phyloP scores from a whole-genome alignment of 2,329 filamentous ascomycete species.

The Lithohypha guttulata region DNA sequence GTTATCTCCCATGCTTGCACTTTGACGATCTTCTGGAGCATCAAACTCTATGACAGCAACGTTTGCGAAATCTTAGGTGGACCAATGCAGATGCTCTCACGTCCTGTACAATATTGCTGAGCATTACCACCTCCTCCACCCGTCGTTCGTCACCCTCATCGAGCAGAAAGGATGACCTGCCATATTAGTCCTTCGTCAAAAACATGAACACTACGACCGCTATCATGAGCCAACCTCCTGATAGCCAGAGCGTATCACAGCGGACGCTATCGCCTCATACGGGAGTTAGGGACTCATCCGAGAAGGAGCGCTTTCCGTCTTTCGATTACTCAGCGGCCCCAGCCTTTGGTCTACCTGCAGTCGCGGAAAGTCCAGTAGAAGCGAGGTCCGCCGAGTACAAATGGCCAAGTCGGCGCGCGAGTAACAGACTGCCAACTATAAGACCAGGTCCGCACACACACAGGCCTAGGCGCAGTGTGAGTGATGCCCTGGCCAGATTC shows the following conservation, averaged over 20 bases:
- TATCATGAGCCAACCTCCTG: conserved; percentile 21
- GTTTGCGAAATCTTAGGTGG: too few species aligned
- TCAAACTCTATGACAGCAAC: too few species aligned
- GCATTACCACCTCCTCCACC: too few species aligned
- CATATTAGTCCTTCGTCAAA: too few species aligned
- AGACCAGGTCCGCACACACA: conserved; percentile 36
- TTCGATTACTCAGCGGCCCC: conserved; percentile 26
- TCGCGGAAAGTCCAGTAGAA: conserved; percentile 22
- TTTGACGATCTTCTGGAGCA: too few species aligned
- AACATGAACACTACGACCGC: conserved; percentile 14
- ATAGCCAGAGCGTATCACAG: conserved; percentile 16
- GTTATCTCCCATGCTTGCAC: too few species aligned
- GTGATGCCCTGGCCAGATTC: conserved; percentile 77
- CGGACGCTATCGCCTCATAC: conserved; percentile 19
- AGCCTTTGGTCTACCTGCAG: conserved; percentile 13
- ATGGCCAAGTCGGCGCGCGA: conserved; percentile 52
- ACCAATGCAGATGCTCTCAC: too few species aligned
- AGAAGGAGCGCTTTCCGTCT: conserved; percentile 34
- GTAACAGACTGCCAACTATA: conserved; percentile 24
- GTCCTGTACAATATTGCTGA: too few species aligned
- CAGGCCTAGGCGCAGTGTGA: conserved; percentile 71
- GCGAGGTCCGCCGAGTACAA: conserved; percentile 35
- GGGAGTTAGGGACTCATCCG: conserved; percentile 23
- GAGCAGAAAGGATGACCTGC: too few species aligned
- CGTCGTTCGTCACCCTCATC: too few species aligned